A percentile compares a stretch with the other conserved stretches of the same genome.
Conservation (phyloP, 352 stramenopile species). For the Phytopythium montanum region DNA sequence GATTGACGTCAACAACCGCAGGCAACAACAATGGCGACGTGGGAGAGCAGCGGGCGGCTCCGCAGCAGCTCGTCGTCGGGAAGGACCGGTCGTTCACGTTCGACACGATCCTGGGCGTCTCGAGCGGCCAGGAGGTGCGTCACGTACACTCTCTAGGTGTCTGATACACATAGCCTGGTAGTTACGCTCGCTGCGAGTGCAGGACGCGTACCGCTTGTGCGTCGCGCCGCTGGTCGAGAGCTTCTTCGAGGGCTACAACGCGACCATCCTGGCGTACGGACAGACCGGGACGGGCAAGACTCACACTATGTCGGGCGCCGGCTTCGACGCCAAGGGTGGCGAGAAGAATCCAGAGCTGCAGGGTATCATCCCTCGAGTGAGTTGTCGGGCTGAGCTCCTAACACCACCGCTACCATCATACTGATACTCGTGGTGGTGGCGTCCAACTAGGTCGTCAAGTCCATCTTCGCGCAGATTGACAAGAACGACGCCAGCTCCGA, state of each 20-base stretch:
- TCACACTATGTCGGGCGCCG: constrained; percentile 90
- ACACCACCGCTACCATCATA: background rate
- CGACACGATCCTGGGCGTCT: constrained; percentile 80
- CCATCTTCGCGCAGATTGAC: constrained; percentile 68
- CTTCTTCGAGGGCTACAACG: constrained; percentile 85
- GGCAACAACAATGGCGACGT: constrained; percentile 12
- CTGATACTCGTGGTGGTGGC: background rate
- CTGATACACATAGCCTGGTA: background rate
- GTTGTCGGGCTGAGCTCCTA: background rate
- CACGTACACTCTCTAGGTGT: background rate
- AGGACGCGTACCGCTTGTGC: constrained; percentile 69
- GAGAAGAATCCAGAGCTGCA: constrained; percentile 56
- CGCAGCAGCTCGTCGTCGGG: constrained; percentile 76
- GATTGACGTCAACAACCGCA: constrained; percentile 21
- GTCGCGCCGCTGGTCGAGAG: constrained; percentile 66
- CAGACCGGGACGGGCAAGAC: constrained; percentile 94
- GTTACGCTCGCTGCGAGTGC: background rate
- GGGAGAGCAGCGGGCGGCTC: background rate
- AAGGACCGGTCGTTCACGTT: constrained; percentile 89
- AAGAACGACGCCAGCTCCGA: constrained; percentile 38
- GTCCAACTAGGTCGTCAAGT: constrained; percentile 45
- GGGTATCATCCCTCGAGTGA: constrained; percentile 86
- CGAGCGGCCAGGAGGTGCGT: constrained; percentile 59
- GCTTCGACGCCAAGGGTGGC: constrained; percentile 41
- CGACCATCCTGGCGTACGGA: constrained; percentile 79